Base-by-base conservation (phyloP, 2,329 filamentous ascomycete species). In the Chrysosporium queenslandicum region DNA sequence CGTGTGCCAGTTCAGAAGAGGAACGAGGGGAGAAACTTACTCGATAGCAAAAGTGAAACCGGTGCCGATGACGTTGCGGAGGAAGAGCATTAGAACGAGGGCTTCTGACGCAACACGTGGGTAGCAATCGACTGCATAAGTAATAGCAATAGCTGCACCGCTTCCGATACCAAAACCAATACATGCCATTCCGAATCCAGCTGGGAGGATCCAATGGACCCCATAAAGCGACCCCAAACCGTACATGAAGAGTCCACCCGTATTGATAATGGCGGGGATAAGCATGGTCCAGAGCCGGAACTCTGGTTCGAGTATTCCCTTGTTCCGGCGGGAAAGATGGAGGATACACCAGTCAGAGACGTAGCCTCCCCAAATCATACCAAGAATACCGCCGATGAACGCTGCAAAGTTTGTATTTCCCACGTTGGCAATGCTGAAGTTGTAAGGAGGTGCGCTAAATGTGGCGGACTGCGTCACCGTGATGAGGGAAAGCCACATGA, bases 301-400 rank as follows among this genome's bases (percentile, higher is more conserved):
- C 53, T 75, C 71, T 0, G 72, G 73, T 43, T 75, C 72, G 49
- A 68, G 71, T 4, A 72, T 63, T 0, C 71, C 71, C 1, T 59
- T 58, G 43, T 71, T 71, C 7, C 66, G 58, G 23, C 61, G 62
- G 0, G 71, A 61, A 1, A 71, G 55, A 1, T 43, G 63, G 1
- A 73, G 18, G 32, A 70, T 68, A 16, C 60, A 63, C 55, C 58
- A 60, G 49, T 74, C 71, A 46, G 63, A 68, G 8, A 72, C 25
- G 5, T 62, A 64, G 2, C 68, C 71, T 12, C 56, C 56, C 48
- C 64, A 55, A 6, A 67, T 14, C n/a, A 61, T 58, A 11, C 65
- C 70, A 2, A 73, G 34, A 1, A 64, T 62, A 11, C 59, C 61
- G 0, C 71, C 71, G 37, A 74, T 66, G 50, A 76, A 69, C 1